A percentile compares a stretch with the other conserved stretches of the same genome.
Evolutionary conservation across 495 filamentous ascomycete genomes (phyloP).

Genomic region (Ramalina intermedia): DNA sequence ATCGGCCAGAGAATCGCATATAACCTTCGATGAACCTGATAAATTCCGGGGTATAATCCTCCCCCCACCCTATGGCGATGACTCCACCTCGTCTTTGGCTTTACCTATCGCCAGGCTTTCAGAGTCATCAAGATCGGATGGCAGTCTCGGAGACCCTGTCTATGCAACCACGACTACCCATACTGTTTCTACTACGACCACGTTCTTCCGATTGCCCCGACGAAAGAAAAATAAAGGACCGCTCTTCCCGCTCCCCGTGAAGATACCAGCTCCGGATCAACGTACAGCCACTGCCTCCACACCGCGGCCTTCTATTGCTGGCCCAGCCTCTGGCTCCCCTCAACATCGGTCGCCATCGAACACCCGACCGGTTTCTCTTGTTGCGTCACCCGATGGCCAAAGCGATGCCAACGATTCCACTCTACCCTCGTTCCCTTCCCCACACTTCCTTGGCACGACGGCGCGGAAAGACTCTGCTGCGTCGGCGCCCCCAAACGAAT

Average conservation of each 20-base stretch:
- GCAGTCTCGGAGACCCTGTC: slow-evolving; percentile 63
- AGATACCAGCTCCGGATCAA: slow-evolving; percentile 25
- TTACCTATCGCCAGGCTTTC: slow-evolving; percentile 61
- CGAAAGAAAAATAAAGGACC: slow-evolving; percentile 69
- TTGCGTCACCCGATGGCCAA: slow-evolving; percentile 19
- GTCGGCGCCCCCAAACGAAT: slow-evolving; percentile 34
- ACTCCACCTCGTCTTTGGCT: slow-evolving; percentile 49
- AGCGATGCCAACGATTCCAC: slow-evolving; percentile 25
- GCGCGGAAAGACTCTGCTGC: slow-evolving; percentile 46
- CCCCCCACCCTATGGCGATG: slow-evolving; percentile 50
- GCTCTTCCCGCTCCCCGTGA: slow-evolving; percentile 77
- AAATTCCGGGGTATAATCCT: slow-evolving; percentile 39
- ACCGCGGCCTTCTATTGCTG: slow-evolving; percentile 8
- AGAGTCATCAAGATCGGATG: slow-evolving; percentile 85
- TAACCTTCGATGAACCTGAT: slow-evolving; percentile 55
- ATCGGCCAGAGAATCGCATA: slow-evolving; percentile 30
- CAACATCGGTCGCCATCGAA: slow-evolving; percentile 9
- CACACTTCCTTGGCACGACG: slow-evolving; percentile 22
- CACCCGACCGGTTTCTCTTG: slow-evolving; percentile 19
- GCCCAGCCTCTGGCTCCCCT: slow-evolving; percentile 7
- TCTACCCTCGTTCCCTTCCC: slow-evolving; percentile 42
- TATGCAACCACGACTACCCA: slow-evolving; percentile 48
- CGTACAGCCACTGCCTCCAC: slow-evolving; percentile 10
- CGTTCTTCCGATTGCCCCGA: slow-evolving; percentile 68
- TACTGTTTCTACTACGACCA: slow-evolving; percentile 48